Evolutionary conservation across 371 early-diverging fungal species (phyloP), one percentile per base, ranked within the genome.

Genomic region (Mortierella sp.): DNA sequence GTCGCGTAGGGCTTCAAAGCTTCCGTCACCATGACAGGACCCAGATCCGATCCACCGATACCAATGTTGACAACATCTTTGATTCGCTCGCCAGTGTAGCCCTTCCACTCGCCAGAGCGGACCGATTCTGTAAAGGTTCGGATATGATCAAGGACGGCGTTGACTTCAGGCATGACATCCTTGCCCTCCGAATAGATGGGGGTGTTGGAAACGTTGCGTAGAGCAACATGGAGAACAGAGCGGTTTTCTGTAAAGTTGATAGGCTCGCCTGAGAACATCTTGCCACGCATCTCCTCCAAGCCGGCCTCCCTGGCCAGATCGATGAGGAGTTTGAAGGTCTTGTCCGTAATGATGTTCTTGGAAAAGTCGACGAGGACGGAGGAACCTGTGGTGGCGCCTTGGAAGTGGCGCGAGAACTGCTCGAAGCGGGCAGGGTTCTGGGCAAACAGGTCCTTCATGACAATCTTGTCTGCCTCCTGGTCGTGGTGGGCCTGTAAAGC

Each of bases 1-100:
- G 90, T 81, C 50, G 92, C 89, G 84, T 95, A 98, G 31, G 91
- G 92, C 86, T 95, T 93, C 72, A 99, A 84, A 10, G 99, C 98
- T 82, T 98, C 95, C 26, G 96, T 96, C 31, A 98, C 98, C 97
- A 99, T 96, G 61, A 96, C 95, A 21, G 99, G 99, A 31, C 99
- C 99, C 50, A 99, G 88, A 83, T 99, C 99, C n/a, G 97, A 97
- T 73, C 99, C 99, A 78, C 99, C 99, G 76, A 99, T 99, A 78
- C 99, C 99, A 81, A 99, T 98, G 86, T 98, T 98, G 78, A 99
- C 96, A 41, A 99, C 83, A 69, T 96, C 96, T 48, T 94, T 94
- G 72, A 99, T 95, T 43, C 80, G 72, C 82, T 97, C 90, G 72
- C 98, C 98, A 27, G 98, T 95, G 78, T 94, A 95, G 34, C 99